Conservation (phyloP, 306 rosid genomes). For the Rosa multiflora region DNA sequence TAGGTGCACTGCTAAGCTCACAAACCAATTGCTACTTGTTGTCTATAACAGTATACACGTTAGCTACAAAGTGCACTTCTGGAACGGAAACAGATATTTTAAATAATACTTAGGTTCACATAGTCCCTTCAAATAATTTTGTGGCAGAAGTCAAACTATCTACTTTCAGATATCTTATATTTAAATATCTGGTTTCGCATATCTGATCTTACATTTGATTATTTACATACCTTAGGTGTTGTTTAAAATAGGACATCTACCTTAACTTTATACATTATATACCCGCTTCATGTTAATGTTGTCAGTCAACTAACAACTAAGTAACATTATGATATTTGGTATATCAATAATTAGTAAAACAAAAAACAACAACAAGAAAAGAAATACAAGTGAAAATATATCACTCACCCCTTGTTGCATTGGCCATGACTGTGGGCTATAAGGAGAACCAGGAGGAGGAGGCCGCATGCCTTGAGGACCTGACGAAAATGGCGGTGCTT, state of each 20-base stretch:
- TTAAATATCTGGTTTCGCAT: neutral
- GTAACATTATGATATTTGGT: conserved; percentile 1
- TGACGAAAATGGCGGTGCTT: conserved; percentile 56
- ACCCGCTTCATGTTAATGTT: neutral
- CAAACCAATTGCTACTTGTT: neutral
- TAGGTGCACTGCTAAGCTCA: neutral
- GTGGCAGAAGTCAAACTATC: neutral
- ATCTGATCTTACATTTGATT: neutral
- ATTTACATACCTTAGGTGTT: neutral
- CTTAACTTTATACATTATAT: neutral
- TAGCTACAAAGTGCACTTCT: neutral
- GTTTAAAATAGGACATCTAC: neutral
- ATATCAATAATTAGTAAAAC: neutral
- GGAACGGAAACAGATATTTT: neutral
- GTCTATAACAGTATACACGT: neutral
- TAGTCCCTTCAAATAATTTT: neutral
- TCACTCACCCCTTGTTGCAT: conserved; percentile 67
- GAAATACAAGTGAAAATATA: neutral
- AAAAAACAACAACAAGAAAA: neutral
- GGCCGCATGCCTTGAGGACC: conserved; percentile 52
- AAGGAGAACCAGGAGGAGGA: conserved; percentile 54
- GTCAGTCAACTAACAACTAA: conserved; percentile 21
- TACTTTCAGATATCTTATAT: neutral
- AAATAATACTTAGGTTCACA: neutral
- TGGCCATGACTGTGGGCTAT: conserved; percentile 70